A percentile compares a stretch with the other conserved stretches of the same genome.
These are phyloP conservation scores for Tuber brumale DNA, from an alignment of 495 filamentous ascomycete species.

Conservation along the genomic window DNA sequence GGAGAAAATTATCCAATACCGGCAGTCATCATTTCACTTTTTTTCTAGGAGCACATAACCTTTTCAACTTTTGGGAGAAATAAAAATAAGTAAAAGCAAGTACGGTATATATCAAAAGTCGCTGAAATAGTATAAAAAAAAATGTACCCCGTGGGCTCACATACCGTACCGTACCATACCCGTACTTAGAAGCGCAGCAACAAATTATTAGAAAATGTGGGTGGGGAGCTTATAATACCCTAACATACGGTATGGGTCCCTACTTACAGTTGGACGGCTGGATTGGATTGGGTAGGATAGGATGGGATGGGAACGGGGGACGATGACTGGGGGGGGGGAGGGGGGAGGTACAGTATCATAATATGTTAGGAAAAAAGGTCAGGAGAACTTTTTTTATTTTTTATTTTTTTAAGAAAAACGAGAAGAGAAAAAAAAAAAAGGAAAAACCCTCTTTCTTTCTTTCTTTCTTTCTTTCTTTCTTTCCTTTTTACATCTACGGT, in stretches of 20 bases:
- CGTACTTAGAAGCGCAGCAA: not conserved
- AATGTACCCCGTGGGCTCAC: not conserved
- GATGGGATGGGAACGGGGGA: too few species aligned
- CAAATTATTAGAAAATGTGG: not conserved
- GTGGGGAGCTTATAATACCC: constrained; percentile 17
- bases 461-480: not conserved
- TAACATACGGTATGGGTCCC: constrained; percentile 18
- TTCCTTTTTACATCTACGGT: not conserved
- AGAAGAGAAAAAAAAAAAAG: not conserved
- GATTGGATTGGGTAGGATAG: not conserved
- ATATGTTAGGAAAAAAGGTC: not conserved
- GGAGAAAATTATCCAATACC: not conserved
- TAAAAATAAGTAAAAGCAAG: not conserved
- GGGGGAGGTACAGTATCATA: too few species aligned
- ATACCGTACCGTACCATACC: not conserved
- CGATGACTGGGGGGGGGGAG: not conserved
- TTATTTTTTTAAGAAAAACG: not conserved
- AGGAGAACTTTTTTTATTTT: not conserved
- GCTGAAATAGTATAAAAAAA: not conserved
- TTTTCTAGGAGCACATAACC: not conserved
- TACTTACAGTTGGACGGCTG: not conserved
- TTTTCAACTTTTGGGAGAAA: not conserved
- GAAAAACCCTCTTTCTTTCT: not conserved
- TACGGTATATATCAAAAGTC: not conserved
- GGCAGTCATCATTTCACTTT: not conserved